phyloP scores from a whole-genome alignment of 257 asterid species.

The Jaltomata sinuosa region DNA sequence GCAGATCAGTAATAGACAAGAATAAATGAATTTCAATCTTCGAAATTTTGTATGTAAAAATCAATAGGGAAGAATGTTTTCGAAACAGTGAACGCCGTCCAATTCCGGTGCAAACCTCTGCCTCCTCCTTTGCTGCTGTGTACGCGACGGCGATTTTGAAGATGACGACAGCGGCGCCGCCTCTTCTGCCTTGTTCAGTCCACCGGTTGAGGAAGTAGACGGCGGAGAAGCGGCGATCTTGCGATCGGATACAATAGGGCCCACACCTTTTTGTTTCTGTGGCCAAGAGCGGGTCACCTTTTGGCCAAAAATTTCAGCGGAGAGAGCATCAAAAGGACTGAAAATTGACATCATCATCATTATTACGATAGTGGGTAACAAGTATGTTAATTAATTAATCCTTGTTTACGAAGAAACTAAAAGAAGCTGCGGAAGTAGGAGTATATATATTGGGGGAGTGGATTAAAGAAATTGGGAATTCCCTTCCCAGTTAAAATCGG shows the following conservation, averaged over 20 bases:
- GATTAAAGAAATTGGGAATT: too few relatives aligned
- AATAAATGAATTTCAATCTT: slow-evolving; percentile 9
- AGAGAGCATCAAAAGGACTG: slow-evolving; percentile 52
- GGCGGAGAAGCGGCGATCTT: neutral
- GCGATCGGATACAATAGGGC: neutral
- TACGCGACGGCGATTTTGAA: neutral
- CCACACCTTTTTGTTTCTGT: neutral
- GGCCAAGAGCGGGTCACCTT: neutral
- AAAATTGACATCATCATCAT: slow-evolving; percentile 31
- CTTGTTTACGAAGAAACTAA: too few relatives aligned
- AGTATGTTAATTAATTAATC: neutral
- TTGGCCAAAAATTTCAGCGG: slow-evolving; percentile 39
- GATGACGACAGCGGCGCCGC: neutral
- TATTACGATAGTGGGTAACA: too few relatives aligned
- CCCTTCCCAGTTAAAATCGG: too few relatives aligned
- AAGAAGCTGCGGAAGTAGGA: too few relatives aligned
- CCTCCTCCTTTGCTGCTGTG: neutral
- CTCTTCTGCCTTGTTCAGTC: slow-evolving; percentile 17
- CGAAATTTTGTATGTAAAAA: neutral
- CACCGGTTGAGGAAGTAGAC: neutral
- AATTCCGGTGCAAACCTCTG: slow-evolving; percentile 33
- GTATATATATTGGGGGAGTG: too few relatives aligned
- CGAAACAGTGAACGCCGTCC: slow-evolving; percentile 42
- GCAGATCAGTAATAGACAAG: neutral
- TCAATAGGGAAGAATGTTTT: slow-evolving; percentile 24